A percentile compares a stretch with the other conserved stretches of the same genome.
Evolutionary conservation across 2,329 filamentous ascomycete genomes (phyloP).

Genomic region (Talaromyces sp.): DNA sequence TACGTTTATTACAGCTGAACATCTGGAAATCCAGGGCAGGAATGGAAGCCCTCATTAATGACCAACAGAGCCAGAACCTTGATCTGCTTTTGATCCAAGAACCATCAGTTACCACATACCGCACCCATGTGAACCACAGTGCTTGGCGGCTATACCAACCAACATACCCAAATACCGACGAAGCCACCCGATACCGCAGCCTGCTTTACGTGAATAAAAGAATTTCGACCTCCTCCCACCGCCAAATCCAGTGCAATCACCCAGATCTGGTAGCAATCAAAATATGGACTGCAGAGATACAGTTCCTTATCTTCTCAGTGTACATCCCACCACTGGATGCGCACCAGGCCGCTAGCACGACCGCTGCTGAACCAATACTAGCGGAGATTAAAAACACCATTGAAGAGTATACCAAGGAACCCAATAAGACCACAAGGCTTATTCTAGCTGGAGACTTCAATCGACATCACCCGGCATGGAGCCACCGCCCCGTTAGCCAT

Average conservation of each 20-base stretch:
- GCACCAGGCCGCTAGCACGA: neutral
- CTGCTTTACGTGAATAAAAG: constrained; percentile 23
- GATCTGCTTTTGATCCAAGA: constrained; percentile 19
- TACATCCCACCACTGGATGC: constrained; percentile 13
- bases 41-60: constrained; percentile 1
- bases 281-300: constrained; percentile 16
- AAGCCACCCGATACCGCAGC: constrained; percentile 18
- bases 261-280: constrained; percentile 22
- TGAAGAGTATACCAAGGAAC: neutral
- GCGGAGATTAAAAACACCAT: constrained; percentile 10
- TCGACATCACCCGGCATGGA: constrained; percentile 15
- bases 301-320: constrained; percentile 20
- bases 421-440: neutral
- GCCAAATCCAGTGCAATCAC: constrained; percentile 22
- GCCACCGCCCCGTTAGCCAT: neutral
- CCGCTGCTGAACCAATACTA: neutral
- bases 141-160: constrained; percentile 23
- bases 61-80: constrained; percentile 16
- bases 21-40: constrained; percentile 16
- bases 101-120: constrained; percentile 19
- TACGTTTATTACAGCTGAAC: constrained; percentile 17
- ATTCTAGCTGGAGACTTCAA: constrained; percentile 15
- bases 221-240: constrained; percentile 22
- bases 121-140: constrained; percentile 24
- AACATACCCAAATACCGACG: constrained; percentile 14